Conservation (phyloP, 202 grass and related monocot species). For the Brachypodium distachyon region DNA sequence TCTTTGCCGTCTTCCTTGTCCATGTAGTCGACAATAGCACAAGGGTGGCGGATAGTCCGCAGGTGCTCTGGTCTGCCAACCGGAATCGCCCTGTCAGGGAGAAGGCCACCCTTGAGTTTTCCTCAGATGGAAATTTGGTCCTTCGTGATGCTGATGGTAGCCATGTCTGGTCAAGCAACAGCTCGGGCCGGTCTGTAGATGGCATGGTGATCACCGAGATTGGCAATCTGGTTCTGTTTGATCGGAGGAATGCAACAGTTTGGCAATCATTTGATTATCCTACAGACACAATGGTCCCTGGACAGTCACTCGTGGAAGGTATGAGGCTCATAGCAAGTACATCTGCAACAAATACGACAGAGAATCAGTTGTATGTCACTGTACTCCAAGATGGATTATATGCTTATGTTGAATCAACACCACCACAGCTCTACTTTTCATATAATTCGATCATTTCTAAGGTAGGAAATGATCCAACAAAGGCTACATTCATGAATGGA, state of each 20-base stretch:
- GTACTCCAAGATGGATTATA: neutral
- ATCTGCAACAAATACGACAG: neutral
- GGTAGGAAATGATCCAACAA: neutral
- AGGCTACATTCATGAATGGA: constrained; percentile 13
- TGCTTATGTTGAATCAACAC: constrained; percentile 16
- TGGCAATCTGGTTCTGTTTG: constrained; percentile 33
- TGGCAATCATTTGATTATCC: constrained; percentile 27
- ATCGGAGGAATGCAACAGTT: neutral
- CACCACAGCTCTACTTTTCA: constrained; percentile 13
- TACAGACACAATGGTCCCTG: constrained; percentile 12
- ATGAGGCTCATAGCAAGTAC: constrained; percentile 1
- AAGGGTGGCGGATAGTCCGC: no score
- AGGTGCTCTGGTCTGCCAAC: constrained; percentile 25
- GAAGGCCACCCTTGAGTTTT: constrained; percentile 26
- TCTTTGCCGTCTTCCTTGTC: constrained; percentile 1
- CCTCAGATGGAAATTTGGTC: neutral
- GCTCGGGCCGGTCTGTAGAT: neutral
- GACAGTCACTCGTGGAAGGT: constrained; percentile 8
- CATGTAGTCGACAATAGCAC: no score
- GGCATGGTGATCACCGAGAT: constrained; percentile 4
- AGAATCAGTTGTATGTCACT: constrained; percentile 3
- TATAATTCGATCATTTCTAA: rapidly evolving
- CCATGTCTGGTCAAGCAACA: constrained; percentile 15
- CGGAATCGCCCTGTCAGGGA: neutral
- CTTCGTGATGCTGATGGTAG: constrained; percentile 2